Base-by-base conservation (phyloP, 352 stramenopile species). In the Phytophthora cactorum region DNA sequence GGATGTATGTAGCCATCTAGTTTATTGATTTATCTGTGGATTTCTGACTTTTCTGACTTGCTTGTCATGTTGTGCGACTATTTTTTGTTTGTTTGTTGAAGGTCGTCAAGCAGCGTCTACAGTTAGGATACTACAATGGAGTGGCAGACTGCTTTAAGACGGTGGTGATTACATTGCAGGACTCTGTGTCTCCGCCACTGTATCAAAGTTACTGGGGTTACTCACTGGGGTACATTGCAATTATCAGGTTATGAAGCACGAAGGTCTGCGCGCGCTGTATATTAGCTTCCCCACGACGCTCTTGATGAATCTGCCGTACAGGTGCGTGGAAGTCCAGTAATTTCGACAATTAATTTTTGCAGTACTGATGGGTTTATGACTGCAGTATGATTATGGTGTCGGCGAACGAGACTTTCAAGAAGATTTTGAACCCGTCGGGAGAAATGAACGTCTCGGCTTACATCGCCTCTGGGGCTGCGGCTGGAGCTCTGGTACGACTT, bases 51-150 rank as follows among this genome's bases (percentile, higher is more conserved):
- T 34, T 50, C 22, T 43, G 14, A 34, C 25, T 43, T 59, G 27
- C 25, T 34, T 49, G 17, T 55, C 38, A 10, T 52, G 5, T 22
- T 14, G 8, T 15, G 32, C 22, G 22, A 22, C 22, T 3, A 49
- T 22, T 56, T 38, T 51, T 50, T 34, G 2, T 44, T 51, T 25
- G 15, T 34, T 6, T 52, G 2, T 44, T 62, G 38, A 51, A 93
- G 86, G 97, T 99, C 0, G 77, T 99, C 46, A 99, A 99, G 84
- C 98, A 99, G 82, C 88, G 98, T 32, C 83, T 99, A 70, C 98
- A 99, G 81, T 89, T 99, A 66, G 97, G 98, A 56, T 98, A 99
- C 79, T 99, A 99, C 81, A 82, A 78, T 34, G 96, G 96, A 66
- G 86, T 98, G 17, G 50, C 68, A 12, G 84, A 98, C 76, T 97